A percentile compares a stretch with the other conserved stretches of the same genome.
phyloP scores from a whole-genome alignment of 106 monocot species.

The Acorus calamus region DNA sequence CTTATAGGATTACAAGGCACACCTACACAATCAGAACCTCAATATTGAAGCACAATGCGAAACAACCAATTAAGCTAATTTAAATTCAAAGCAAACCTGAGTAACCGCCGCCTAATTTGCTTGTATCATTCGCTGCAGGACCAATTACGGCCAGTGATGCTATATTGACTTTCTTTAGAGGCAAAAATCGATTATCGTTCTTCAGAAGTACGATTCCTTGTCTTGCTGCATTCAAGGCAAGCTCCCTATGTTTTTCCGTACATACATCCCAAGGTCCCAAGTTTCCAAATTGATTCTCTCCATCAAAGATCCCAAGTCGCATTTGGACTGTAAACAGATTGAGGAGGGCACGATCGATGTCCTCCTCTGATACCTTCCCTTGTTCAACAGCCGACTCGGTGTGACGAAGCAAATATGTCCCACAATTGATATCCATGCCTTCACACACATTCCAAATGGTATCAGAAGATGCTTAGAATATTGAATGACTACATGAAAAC shows the following conservation, averaged over 20 bases:
- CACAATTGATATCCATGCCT: conserved; percentile 96
- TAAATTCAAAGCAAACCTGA: conserved; percentile 22
- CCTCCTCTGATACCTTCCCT: conserved; percentile 48
- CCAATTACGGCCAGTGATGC: conserved; percentile 58
- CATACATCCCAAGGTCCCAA: conserved; percentile 37
- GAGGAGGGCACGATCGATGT: conserved; percentile 65
- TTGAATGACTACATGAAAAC: too few relatives aligned
- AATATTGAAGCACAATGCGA: neutral
- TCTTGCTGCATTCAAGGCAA: conserved; percentile 50
- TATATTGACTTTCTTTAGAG: conserved; percentile 31
- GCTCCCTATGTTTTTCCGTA: conserved; percentile 42
- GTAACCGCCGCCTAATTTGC: conserved; percentile 64
- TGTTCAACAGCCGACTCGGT: conserved; percentile 40
- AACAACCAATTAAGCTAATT: neutral
- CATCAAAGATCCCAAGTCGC: conserved; percentile 69
- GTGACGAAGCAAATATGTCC: conserved; percentile 51
- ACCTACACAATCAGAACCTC: conserved; percentile 18
- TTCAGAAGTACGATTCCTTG: conserved; percentile 73
- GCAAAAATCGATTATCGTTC: conserved; percentile 41
- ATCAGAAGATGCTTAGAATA: too few relatives aligned
- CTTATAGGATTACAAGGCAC: conserved; percentile 44
- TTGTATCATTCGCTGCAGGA: conserved; percentile 43
- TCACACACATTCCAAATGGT: neutral
- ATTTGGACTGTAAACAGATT: conserved; percentile 83
- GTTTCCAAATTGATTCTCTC: conserved; percentile 21